These are phyloP conservation scores for Dillenia turbinata DNA, from an alignment of 164 flowering plant genomes.

Conservation along the genomic window DNA sequence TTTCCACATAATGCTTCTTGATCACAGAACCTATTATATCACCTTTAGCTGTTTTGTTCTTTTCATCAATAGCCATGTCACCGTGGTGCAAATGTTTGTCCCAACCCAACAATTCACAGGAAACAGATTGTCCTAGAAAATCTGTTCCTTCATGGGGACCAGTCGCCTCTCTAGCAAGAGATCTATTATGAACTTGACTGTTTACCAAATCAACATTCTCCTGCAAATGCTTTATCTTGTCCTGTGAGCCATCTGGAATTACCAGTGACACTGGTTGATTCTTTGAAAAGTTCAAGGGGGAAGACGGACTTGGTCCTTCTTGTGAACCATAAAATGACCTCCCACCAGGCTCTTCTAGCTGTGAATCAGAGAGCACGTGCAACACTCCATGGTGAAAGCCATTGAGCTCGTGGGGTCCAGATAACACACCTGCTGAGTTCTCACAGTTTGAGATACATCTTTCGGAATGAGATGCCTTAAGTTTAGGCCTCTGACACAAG, in stretches of 20 bases:
- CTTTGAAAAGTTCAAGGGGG: conserved; percentile 24
- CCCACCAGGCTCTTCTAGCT: conserved; percentile 24
- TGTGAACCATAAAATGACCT: conserved; percentile 13
- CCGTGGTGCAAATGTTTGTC: conserved; percentile 12
- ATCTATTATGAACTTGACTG: conserved; percentile 14
- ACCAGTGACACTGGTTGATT: conserved; percentile 22
- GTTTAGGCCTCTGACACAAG: conserved; percentile 19
- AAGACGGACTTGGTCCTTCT: conserved; percentile 19
- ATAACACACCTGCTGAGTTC: conserved; percentile 13
- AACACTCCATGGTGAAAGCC: conserved; percentile 30
- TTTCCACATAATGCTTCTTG: conserved; percentile 7
- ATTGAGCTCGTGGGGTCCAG: conserved; percentile 27
- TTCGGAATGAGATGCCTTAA: conserved; percentile 34
- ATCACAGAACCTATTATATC: conserved; percentile 6
- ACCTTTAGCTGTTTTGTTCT: conserved; percentile 8
- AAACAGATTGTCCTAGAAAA: conserved; percentile 5
- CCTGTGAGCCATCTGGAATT: conserved; percentile 22
- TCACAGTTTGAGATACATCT: conserved; percentile 23
- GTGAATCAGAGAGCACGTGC: conserved; percentile 65
- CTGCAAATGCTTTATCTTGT: conserved; percentile 10
- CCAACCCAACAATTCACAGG: conserved; percentile 10
- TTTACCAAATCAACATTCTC: conserved; percentile 11
- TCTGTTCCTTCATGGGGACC: conserved; percentile 9
- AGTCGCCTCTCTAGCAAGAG: conserved; percentile 13
- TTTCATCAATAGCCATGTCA: conserved; percentile 11